Base-by-base conservation (phyloP, 306 rosid species). In the Calophaca sinica region DNA sequence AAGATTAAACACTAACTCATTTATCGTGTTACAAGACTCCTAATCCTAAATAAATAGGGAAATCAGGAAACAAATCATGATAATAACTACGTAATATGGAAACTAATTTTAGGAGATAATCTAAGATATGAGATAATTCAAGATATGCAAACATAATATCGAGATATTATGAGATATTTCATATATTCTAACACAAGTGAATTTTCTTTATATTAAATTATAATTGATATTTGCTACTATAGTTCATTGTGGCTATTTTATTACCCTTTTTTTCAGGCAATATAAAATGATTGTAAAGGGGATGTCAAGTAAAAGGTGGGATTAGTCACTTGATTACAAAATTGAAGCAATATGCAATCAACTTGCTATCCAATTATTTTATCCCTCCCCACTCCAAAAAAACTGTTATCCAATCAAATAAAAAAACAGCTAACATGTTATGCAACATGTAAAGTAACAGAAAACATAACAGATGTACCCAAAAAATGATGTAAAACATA, bases 161-260 rank as follows among this genome's bases (percentile, higher is more conserved):
- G 1, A 20, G 26, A 20, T 20, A 20, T 20, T 20, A 20, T 20
- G 26, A 1, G 26, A 20, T 20, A 20, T 20, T 20, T 20, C 26
- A 20, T 20, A 20, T 20, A 0, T 20, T 20, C 26, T 20, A 20
- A 20, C 26, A 20, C 26, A 35, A 49, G 32, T 68, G 41, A 36
- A 15, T 52, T 15, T 50, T 20, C 20, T 36, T 35, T 14, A 2
- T 15, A 36, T 42, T 42, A 35, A 38, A 51, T 35, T 9, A 35
- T 0, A 33, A 46, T 57, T 20, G n/a, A 26, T 58, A 68, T 57
- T 68, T 57, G 28, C 42, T 9, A 58, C 58, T 59, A 42, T 9
- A 33, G 61, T 76, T 71, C 66, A 55, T 57, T 55, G 54, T 41
- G 66, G 51, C 42, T 71, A 72, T 57, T 12, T 57, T 28, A 29